phyloP scores from a whole-genome alignment of 2,329 filamentous ascomycete genomes.

The Penicillium aurantiogriseum region DNA sequence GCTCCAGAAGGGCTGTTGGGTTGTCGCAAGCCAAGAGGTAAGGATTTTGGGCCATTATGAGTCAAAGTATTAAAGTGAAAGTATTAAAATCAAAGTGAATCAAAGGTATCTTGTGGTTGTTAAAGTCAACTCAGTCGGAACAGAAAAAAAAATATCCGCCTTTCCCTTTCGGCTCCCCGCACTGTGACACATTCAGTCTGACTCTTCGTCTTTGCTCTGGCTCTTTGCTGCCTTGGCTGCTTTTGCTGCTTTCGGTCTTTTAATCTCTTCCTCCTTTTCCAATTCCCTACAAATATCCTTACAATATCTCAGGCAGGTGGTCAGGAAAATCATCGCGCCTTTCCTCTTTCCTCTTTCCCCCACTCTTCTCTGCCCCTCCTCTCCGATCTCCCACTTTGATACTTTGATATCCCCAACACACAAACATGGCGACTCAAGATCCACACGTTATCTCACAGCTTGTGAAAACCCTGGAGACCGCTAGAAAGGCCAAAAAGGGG shows the following conservation, averaged over 20 bases:
- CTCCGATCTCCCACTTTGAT: background rate
- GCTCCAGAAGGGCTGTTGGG: constrained; percentile 67
- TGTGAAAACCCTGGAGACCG: constrained; percentile 61
- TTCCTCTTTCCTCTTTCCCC: background rate
- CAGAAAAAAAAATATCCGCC: constrained; percentile 3
- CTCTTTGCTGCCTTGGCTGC: background rate
- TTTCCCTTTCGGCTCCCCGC: constrained; percentile 27
- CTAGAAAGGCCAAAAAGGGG: constrained; percentile 47
- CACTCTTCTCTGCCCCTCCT: constrained; percentile 1
- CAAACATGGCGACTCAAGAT: constrained; percentile 56
- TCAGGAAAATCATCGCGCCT: background rate
- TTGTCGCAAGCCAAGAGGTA: constrained; percentile 82
- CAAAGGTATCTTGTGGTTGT: background rate
- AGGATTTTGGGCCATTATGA: constrained; percentile 53
- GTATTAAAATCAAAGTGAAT: background rate
- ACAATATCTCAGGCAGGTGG: background rate
- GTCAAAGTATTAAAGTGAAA: background rate
- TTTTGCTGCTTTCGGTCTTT: background rate
- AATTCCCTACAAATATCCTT: background rate
- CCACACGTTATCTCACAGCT: constrained; percentile 65
- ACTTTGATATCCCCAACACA: constrained; percentile 1
- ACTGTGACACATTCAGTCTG: constrained; percentile 12
- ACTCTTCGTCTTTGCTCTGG: background rate
- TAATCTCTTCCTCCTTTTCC: background rate
- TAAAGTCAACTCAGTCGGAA: background rate